These are phyloP conservation scores for Pestalotiopsis sp. DNA, from an alignment of 2,329 filamentous ascomycete species.

Conservation along the genomic window DNA sequence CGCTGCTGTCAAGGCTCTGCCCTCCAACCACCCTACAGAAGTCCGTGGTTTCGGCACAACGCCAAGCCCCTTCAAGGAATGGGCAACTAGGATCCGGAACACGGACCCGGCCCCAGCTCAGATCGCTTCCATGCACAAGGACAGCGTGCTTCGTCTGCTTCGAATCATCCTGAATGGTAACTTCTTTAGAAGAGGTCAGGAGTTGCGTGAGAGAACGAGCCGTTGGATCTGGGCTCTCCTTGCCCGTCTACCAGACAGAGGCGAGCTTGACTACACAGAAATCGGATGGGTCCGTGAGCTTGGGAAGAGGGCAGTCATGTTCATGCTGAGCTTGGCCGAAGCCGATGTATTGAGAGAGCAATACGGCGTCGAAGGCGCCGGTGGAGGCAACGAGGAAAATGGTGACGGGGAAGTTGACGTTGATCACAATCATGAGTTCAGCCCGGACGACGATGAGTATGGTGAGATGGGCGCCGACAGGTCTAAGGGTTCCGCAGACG, in stretches of 20 bases:
- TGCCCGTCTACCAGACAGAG: conserved; percentile 72
- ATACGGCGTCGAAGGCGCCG: conserved; percentile 36
- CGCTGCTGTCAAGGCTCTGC: conserved; percentile 54
- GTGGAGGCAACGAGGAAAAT: conserved; percentile 30
- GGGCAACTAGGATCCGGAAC: conserved; percentile 53
- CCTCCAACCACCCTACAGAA: conserved; percentile 54
- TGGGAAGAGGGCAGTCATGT: conserved; percentile 72
- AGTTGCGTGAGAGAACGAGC: conserved; percentile 68
- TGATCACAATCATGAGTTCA: not conserved
- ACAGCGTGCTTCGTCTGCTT: conserved; percentile 67
- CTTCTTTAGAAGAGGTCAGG: conserved; percentile 61
- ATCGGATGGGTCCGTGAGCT: conserved; percentile 78
- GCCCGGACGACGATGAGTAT: not conserved
- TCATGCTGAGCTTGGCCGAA: conserved; percentile 58
- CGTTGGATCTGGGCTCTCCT: conserved; percentile 86
- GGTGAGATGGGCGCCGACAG: not conserved
- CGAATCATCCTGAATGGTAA: conserved; percentile 67
- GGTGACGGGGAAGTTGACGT: not conserved
- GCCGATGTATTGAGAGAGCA: conserved; percentile 50
- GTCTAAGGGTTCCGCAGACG: not conserved
- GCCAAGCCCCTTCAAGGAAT: conserved; percentile 51
- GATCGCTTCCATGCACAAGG: conserved; percentile 66
- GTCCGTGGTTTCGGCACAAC: conserved; percentile 56
- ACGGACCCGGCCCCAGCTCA: conserved; percentile 62
- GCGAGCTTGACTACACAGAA: conserved; percentile 75